Conservation (phyloP, 2,329 filamentous ascomycete genomes). For the Trichoderma simmonsii region DNA sequence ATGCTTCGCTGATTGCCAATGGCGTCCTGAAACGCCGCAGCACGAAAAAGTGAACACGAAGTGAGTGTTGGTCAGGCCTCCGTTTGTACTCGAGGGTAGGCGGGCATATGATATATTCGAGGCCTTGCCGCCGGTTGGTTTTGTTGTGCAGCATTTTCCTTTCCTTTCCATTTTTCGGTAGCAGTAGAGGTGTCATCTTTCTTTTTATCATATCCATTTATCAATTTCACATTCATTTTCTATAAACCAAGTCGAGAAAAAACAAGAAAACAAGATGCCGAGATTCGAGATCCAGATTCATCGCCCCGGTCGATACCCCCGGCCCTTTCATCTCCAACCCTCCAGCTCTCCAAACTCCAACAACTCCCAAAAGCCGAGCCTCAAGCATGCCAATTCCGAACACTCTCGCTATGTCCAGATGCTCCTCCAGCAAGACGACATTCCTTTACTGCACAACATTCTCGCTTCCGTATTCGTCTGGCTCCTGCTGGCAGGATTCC, state of each 20-base stretch:
- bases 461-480: slow-evolving; percentile 40
- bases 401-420: slow-evolving; percentile 44
- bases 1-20: background rate
- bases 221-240: background rate
- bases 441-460: slow-evolving; percentile 46
- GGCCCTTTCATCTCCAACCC: slow-evolving; percentile 11
- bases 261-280: background rate
- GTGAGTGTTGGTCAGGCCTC: background rate
- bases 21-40: background rate
- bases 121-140: background rate
- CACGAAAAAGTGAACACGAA: background rate
- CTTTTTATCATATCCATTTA: background rate
- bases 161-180: background rate
- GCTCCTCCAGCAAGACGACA: slow-evolving; percentile 45
- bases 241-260: background rate
- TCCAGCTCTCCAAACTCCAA: slow-evolving; percentile 22
- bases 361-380: background rate
- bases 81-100: background rate
- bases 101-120: background rate
- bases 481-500: slow-evolving; percentile 51
- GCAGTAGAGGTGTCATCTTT: background rate
- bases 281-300: slow-evolving; percentile 17
- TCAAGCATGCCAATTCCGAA: slow-evolving; percentile 25
- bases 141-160: too few relatives aligned
- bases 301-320: slow-evolving; percentile 5